These are phyloP conservation scores for Macrolepiota fuliginosa DNA, from an alignment of 768 basidiomycete genomes.

Conservation along the genomic window DNA sequence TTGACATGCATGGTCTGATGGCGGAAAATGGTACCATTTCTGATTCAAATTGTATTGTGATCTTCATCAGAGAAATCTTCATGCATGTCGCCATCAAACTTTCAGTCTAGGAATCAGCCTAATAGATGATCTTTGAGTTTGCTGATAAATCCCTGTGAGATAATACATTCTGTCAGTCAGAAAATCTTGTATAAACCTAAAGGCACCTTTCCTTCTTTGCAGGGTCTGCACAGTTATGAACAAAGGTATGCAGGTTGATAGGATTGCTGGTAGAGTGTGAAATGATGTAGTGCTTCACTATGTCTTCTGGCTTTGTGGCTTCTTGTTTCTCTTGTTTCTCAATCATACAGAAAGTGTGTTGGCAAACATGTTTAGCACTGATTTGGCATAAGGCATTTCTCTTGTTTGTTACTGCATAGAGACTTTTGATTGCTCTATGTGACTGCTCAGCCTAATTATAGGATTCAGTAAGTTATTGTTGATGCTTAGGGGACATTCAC, in stretches of 20 bases:
- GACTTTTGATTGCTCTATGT: not conserved
- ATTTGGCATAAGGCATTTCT: not conserved
- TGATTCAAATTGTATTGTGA: slow-evolving; percentile 10
- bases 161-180: not conserved
- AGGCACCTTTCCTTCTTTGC: not conserved
- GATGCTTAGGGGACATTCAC: no score
- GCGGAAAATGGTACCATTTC: slow-evolving; percentile 12
- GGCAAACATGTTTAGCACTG: not conserved
- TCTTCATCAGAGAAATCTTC: slow-evolving; percentile 9
- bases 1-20: slow-evolving; percentile 16
- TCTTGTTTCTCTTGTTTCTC: not conserved
- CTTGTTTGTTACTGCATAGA: not conserved
- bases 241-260: not conserved
- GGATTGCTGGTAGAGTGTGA: not conserved
- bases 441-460: not conserved
- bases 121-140: slow-evolving; percentile 34
- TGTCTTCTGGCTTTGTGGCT: not conserved
- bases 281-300: not conserved
- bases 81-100: slow-evolving; percentile 12
- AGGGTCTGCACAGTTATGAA: not conserved
- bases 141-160: slow-evolving; percentile 23
- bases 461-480: no score
- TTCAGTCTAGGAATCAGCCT: slow-evolving; percentile 21
- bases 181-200: not conserved
- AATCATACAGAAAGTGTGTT: not conserved